phyloP scores from a whole-genome alignment of 2,329 filamentous ascomycete genomes.

The Ascochyta fabae region DNA sequence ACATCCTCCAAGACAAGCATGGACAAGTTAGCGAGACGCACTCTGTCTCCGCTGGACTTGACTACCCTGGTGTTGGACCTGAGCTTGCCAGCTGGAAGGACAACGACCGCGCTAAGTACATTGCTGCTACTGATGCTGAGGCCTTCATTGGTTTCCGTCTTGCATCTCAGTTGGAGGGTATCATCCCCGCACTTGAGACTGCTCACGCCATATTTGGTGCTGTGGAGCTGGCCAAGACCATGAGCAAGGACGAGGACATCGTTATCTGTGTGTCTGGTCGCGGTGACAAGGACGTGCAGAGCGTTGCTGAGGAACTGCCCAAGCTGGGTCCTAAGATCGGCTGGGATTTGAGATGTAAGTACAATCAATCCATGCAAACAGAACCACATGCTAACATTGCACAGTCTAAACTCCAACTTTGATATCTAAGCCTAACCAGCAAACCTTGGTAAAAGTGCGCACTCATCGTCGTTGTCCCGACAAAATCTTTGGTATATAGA shows the following conservation, averaged over 20 bases:
- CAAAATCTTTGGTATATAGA: neutral
- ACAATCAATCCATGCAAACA: neutral
- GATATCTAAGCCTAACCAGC: neutral
- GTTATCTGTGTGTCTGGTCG: slow-evolving; percentile 93
- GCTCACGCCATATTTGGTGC: slow-evolving; percentile 92
- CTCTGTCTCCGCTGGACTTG: slow-evolving; percentile 93
- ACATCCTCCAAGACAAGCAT: slow-evolving; percentile 89
- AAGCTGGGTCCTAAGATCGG: slow-evolving; percentile 86
- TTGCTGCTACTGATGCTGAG: slow-evolving; percentile 89
- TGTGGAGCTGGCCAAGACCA: slow-evolving; percentile 87
- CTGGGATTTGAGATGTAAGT: slow-evolving; percentile 66
- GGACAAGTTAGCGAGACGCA: slow-evolving; percentile 96
- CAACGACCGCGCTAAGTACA: slow-evolving; percentile 80
- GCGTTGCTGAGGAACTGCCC: slow-evolving; percentile 92
- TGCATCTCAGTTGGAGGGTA: slow-evolving; percentile 87
- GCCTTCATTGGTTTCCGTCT: slow-evolving; percentile 87
- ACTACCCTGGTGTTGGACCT: slow-evolving; percentile 96
- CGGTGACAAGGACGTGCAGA: slow-evolving; percentile 98
- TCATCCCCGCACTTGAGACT: slow-evolving; percentile 94
- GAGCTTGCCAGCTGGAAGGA: slow-evolving; percentile 96
- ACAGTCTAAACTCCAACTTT: slow-evolving; percentile 28
- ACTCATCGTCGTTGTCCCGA: neutral
- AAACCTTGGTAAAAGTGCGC: neutral
- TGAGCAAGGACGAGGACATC: slow-evolving; percentile 85
- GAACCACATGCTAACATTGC: slow-evolving; percentile 26